Evolutionary conservation across 2,329 filamentous ascomycete genomes (phyloP), one percentile per base, ranked within the genome.

Genomic region (Hypoxylon sp.): DNA sequence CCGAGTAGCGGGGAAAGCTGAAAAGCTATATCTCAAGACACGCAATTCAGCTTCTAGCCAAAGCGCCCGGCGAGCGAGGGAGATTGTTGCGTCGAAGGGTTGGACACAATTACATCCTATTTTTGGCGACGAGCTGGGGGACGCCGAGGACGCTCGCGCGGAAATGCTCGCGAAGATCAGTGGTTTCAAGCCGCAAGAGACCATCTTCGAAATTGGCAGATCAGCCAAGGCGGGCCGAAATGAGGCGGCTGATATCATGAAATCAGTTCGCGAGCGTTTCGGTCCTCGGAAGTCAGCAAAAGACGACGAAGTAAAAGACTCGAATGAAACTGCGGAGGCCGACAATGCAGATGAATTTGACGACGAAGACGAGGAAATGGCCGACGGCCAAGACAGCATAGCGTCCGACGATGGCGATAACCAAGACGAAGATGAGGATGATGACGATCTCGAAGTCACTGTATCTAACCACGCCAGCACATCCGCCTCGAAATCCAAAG

Each of bases 191-290:
- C 96, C 97, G 0, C 86, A 90, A 46, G 96, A 99, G 80, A 98
- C 95, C 0, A 93, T 99, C n/a, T 99, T 99, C 74, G 96, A 99
- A 79, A 90, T 98, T 69, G 92, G 92, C 5, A 89, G 91, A 72
- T 87, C 90, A 67, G 91, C 90, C 41, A 91, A 92, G 71, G 85
- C 80, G 2, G 85, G 83, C 1, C 84, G 83, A 38, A 84, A 81
- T 52, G 89, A 91, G 76, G 90, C 91, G 5, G 91, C 90, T 1
- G 91, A 93, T 67, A 84, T 95, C 32, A 93, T 96, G 88, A 90
- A 89, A 73, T 86, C 89, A 51, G 86, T 91, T 76, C 87, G 91
- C 75, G 87, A 87, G 77, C 90, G 86, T 78, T 93, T 91, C 65
- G 90, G 86, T 59, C 90, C 85, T 49, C 89, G 82, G 77, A 86